Conservation (phyloP, 139 green algal genomes). For the Prasinococcaceae sp. region DNA sequence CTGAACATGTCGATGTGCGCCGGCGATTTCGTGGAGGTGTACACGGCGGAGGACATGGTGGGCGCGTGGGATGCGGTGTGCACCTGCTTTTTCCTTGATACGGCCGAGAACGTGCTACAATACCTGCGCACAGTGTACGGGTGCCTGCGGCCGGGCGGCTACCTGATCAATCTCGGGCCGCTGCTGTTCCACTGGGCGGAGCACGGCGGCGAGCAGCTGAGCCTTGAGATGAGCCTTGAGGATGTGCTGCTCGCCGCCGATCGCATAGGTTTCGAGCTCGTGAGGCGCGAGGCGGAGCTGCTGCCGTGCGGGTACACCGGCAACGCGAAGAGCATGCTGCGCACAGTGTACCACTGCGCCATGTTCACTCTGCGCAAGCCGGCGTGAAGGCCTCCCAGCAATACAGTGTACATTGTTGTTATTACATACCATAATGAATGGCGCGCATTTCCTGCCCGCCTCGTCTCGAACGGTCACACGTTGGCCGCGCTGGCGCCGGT, state of each 20-base stretch:
- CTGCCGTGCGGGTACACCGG: not conserved
- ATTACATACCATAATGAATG: too few species aligned
- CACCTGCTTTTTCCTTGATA: conserved; percentile 98
- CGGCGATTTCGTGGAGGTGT: conserved; percentile 92
- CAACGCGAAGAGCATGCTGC: not conserved
- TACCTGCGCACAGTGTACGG: conserved; percentile 57
- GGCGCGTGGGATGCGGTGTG: conserved; percentile 68
- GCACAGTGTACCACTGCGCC: conserved; percentile 4
- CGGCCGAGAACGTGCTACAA: conserved; percentile 88
- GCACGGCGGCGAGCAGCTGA: conserved; percentile 1
- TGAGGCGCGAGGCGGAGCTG: not conserved
- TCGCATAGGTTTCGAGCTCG: not conserved
- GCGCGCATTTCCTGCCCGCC: too few species aligned
- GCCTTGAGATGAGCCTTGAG: conserved; percentile 7
- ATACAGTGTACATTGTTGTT: too few species aligned
- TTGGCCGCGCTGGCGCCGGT: too few species aligned
- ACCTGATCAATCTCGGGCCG: conserved; percentile 87
- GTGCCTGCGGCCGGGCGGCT: not conserved
- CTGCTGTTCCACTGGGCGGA: conserved; percentile 92
- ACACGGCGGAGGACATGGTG: conserved; percentile 33
- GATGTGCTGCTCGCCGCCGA: not conserved
- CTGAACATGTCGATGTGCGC: conserved; percentile 78
- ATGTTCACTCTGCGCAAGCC: not conserved
- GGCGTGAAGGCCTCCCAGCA: too few species aligned
- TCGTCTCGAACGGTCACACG: too few species aligned